These are phyloP conservation scores for Quercus rubra DNA, from an alignment of 306 rosid genomes.

Conservation along the genomic window DNA sequence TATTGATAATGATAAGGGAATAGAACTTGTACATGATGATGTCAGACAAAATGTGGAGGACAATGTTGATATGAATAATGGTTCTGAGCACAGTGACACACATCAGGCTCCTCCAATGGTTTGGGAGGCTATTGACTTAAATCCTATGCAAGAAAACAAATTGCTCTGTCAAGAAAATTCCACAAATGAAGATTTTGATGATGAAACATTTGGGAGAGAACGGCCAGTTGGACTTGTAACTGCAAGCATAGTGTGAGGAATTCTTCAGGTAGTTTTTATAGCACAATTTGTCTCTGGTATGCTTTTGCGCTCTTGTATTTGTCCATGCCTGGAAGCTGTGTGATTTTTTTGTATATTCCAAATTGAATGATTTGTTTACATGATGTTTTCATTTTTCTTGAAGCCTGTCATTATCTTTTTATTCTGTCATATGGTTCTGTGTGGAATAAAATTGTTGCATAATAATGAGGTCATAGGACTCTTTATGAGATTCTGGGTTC, in stretches of 20 bases:
- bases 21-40: slow-evolving; percentile 50
- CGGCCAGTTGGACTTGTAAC: slow-evolving; percentile 62
- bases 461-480: background rate
- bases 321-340: background rate
- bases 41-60: slow-evolving; percentile 48
- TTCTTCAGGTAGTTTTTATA: slow-evolving; percentile 57
- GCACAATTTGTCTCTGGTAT: slow-evolving; percentile 16
- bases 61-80: slow-evolving; percentile 45
- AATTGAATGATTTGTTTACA: background rate
- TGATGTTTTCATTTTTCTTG: background rate
- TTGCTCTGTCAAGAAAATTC: slow-evolving; percentile 92
- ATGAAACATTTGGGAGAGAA: slow-evolving; percentile 76
- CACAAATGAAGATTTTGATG: slow-evolving; percentile 85
- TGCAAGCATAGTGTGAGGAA: slow-evolving; percentile 62
- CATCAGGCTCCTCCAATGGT: slow-evolving; percentile 47
- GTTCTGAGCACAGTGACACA: slow-evolving; percentile 53
- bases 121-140: slow-evolving; percentile 63
- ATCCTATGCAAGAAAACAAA: slow-evolving; percentile 46
- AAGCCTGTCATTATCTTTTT: background rate
- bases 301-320: background rate
- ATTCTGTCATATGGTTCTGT: background rate
- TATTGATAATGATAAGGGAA: slow-evolving; percentile 63
- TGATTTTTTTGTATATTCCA: background rate
- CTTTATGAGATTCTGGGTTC: background rate
- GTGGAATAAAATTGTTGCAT: background rate